Evolutionary conservation across 2,329 filamentous ascomycete genomes (phyloP).

Genomic region (Alternaria brassicicola): DNA sequence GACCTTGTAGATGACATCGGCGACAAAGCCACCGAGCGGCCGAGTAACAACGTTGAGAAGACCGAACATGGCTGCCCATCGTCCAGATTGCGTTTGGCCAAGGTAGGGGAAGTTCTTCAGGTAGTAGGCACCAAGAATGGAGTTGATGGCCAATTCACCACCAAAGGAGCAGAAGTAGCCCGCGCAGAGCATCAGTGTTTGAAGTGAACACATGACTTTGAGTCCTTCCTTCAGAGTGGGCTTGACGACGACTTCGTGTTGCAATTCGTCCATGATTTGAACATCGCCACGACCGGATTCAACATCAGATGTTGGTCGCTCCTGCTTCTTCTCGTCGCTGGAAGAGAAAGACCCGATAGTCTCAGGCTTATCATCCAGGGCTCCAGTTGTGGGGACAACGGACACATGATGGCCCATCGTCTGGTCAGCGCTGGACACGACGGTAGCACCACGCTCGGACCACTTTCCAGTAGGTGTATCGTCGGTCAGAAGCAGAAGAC

Average conservation of each 20-base stretch:
- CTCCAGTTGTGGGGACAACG: conserved; percentile 59
- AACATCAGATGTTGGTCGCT: conserved; percentile 39
- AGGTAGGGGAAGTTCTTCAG: conserved; percentile 61
- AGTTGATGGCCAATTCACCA: conserved; percentile 66
- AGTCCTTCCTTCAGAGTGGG: conserved; percentile 66
- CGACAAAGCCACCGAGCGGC: conserved; percentile 67
- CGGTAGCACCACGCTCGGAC: conserved; percentile 70
- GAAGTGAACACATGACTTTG: conserved; percentile 66
- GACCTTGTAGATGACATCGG: conserved; percentile 61
- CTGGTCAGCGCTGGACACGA: conserved; percentile 59
- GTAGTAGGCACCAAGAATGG: conserved; percentile 66
- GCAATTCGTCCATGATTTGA: conserved; percentile 62
- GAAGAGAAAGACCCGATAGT: conserved; percentile 45
- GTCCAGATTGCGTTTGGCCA: conserved; percentile 60
- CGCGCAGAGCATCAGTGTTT: conserved; percentile 59
- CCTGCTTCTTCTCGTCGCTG: conserved; percentile 48
- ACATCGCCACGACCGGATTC: conserved; percentile 57
- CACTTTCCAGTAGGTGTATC: conserved; percentile 85
- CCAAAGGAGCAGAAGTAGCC: conserved; percentile 68
- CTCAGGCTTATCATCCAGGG: conserved; percentile 53
- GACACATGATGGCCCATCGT: conserved; percentile 51
- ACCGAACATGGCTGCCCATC: conserved; percentile 76
- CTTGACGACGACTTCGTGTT: conserved; percentile 66
- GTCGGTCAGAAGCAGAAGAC: conserved; percentile 74
- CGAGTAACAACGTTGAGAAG: conserved; percentile 73